Evolutionary conservation across 2,329 filamentous ascomycete genomes (phyloP).

Genomic region (Bipolaris zeicola): DNA sequence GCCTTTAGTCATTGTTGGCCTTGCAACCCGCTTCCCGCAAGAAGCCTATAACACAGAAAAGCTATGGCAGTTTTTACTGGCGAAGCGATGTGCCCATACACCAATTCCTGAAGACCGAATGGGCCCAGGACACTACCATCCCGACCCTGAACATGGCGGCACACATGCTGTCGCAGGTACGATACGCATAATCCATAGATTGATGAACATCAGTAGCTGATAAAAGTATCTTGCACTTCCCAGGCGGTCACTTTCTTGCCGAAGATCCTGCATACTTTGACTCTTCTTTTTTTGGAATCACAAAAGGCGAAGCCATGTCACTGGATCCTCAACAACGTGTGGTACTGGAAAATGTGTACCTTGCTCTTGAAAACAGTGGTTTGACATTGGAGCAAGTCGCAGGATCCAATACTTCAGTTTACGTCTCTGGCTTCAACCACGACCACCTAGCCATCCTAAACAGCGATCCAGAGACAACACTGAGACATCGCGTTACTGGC

Average conservation of each 20-base stretch:
- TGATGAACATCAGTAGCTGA: not conserved
- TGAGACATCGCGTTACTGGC: not conserved
- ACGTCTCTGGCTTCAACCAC: constrained; percentile 28
- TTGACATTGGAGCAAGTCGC: constrained; percentile 34
- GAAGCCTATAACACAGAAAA: not conserved
- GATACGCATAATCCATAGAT: not conserved
- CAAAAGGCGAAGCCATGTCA: constrained; percentile 30
- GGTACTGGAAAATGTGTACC: constrained; percentile 42
- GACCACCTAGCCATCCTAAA: not conserved
- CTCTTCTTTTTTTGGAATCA: constrained; percentile 40
- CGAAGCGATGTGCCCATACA: constrained; percentile 2
- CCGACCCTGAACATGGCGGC: constrained; percentile 1
- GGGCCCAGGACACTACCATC: constrained; percentile 3
- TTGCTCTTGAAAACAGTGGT: constrained; percentile 51
- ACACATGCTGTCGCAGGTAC: constrained; percentile 2
- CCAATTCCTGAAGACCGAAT: constrained; percentile 1
- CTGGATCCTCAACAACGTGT: constrained; percentile 45
- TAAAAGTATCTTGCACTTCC: not conserved
- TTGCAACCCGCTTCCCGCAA: constrained; percentile 2
- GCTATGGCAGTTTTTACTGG: not conserved
- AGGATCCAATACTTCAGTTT: constrained; percentile 37
- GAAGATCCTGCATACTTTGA: constrained; percentile 36
- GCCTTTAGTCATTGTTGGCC: constrained; percentile 1
- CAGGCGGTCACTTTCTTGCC: constrained; percentile 19
- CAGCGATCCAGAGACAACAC: not conserved